Conservation (phyloP, 192 early-diverging fungal genomes). For the Backusella morwellensis region DNA sequence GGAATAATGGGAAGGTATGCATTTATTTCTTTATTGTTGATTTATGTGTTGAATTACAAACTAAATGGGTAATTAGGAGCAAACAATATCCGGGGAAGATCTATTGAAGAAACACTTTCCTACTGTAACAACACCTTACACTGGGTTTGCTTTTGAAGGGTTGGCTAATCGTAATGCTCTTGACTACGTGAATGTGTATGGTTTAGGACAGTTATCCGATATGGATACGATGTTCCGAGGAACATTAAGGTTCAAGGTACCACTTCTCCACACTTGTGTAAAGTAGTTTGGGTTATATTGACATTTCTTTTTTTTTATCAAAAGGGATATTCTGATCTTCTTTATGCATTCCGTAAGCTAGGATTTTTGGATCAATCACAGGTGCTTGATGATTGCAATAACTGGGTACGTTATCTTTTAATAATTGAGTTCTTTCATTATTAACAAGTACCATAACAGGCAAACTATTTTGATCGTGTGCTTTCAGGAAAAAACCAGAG, state of each 20-base stretch:
- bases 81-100: conserved; percentile 62
- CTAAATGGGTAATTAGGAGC: conserved; percentile 36
- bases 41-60: neutral
- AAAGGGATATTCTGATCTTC: conserved; percentile 84
- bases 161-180: conserved; percentile 94
- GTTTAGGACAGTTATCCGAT: conserved; percentile 63
- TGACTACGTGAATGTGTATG: conserved; percentile 84
- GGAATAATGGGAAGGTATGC: conserved; percentile 64
- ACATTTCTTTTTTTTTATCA: neutral
- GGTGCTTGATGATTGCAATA: conserved; percentile 16
- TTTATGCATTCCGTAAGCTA: conserved; percentile 73
- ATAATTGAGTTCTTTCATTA: neutral
- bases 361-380: conserved; percentile 69
- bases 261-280: neutral
- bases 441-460: conserved; percentile 14
- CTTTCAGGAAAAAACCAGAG: conserved; percentile 20
- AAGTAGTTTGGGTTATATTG: neutral
- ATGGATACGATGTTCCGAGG: conserved; percentile 95
- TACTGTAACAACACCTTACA: conserved; percentile 69
- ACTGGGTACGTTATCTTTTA: conserved; percentile 39
- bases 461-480: conserved; percentile 42
- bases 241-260: conserved; percentile 81
- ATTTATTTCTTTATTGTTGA: neutral
- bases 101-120: conserved; percentile 72
- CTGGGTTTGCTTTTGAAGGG: conserved; percentile 91